phyloP scores from a whole-genome alignment of 2,329 filamentous ascomycete species.

The Orbilia javanica region DNA sequence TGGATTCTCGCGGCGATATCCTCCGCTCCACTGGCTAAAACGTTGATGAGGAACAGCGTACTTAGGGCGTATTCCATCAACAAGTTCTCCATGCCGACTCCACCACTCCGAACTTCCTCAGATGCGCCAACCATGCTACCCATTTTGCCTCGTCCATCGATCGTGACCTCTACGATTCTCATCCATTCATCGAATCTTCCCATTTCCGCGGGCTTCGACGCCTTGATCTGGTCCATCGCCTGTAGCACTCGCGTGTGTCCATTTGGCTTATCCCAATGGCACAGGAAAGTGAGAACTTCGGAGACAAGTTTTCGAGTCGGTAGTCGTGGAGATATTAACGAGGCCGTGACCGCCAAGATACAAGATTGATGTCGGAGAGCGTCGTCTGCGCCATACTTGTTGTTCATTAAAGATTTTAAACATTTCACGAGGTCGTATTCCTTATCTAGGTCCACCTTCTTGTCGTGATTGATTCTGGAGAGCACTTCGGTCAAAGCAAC shows the following conservation, averaged over 20 bases:
- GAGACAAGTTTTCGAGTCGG: slow-evolving; percentile 95
- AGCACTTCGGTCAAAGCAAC: slow-evolving; percentile 94
- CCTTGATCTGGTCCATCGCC: slow-evolving; percentile 90
- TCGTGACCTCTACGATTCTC: slow-evolving; percentile 95
- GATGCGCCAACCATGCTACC: slow-evolving; percentile 96
- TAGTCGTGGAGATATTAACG: slow-evolving; percentile 86
- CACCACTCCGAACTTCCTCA: slow-evolving; percentile 93
- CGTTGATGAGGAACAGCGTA: slow-evolving; percentile 92
- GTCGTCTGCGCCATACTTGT: slow-evolving; percentile 98
- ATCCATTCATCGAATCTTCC: slow-evolving; percentile 98
- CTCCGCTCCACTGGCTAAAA: slow-evolving; percentile 88
- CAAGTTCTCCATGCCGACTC: slow-evolving; percentile 98
- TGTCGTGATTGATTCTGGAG: slow-evolving; percentile 86
- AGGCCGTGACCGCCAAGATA: slow-evolving; percentile 86
- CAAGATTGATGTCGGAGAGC: slow-evolving; percentile 90
- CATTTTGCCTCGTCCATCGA: slow-evolving; percentile 98
- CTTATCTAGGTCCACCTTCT: slow-evolving; percentile 81
- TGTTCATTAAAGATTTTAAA: slow-evolving; percentile 97
- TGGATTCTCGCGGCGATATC: slow-evolving; percentile 93
- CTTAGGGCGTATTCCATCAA: slow-evolving; percentile 99
- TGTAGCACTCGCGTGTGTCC: slow-evolving; percentile 95
- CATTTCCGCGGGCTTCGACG: slow-evolving; percentile 83
- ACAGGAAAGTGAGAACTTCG: slow-evolving; percentile 95
- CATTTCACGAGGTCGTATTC: slow-evolving; percentile 99
- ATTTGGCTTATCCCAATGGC: slow-evolving; percentile 89